Percentiles rank a stretch among this genome's conserved stretches.
Conservation (phyloP, 257 asterid genomes). For the Solanum verrucosum region DNA sequence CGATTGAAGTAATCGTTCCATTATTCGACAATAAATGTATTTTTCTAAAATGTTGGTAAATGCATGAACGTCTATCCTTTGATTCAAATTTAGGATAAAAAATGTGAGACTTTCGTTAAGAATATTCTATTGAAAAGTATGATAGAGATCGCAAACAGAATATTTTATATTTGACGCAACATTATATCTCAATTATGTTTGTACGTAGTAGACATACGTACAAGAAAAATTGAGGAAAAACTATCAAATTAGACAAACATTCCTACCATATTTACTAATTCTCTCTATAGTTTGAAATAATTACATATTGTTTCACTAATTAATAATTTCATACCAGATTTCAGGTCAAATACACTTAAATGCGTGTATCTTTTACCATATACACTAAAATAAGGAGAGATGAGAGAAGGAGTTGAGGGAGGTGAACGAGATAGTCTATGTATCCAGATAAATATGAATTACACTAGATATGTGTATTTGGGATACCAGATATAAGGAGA, state of each 20-base stretch:
- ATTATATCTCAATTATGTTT: neutral
- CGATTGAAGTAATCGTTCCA: neutral
- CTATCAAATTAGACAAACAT: neutral
- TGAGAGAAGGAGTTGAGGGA: neutral
- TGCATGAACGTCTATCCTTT: neutral
- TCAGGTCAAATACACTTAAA: too few relatives aligned
- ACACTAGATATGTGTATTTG: neutral
- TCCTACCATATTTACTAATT: too few relatives aligned
- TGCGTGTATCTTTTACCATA: too few relatives aligned
- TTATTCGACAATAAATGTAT: neutral
- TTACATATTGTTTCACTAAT: neutral
- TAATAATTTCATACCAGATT: too few relatives aligned
- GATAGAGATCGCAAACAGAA: neutral
- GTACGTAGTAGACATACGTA: neutral
- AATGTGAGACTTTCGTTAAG: neutral
- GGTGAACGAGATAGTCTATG: neutral
- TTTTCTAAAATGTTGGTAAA: neutral
- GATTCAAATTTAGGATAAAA: neutral
- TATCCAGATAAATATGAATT: too few relatives aligned
- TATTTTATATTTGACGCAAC: too few relatives aligned
- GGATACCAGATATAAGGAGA: neutral
- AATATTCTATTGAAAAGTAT: neutral
- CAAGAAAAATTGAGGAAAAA: too few relatives aligned
- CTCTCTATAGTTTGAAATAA: neutral
- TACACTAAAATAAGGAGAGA: neutral